A percentile compares a stretch with the other conserved stretches of the same genome.
phyloP scores from a whole-genome alignment of 1,284 basidiomycete genomes.

The Ustilago loliicola region DNA sequence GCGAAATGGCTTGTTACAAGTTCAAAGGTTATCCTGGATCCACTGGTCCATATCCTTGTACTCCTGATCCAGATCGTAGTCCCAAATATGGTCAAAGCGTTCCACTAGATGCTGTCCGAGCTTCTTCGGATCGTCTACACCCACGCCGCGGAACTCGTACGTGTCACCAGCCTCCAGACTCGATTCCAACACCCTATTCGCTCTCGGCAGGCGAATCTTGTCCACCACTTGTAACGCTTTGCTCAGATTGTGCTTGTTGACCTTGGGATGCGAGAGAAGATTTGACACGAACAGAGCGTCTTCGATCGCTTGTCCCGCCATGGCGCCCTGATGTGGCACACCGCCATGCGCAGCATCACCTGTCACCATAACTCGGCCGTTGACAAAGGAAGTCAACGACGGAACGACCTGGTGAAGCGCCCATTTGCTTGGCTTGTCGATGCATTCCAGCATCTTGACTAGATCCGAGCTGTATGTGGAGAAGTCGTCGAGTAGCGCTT shows the following conservation, averaged over 20 bases:
- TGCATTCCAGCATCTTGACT: slow-evolving; percentile 71
- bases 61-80: slow-evolving; percentile 44
- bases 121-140: slow-evolving; percentile 21
- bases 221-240: slow-evolving; percentile 71
- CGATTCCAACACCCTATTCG: slow-evolving; percentile 55
- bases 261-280: slow-evolving; percentile 74
- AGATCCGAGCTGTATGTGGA: slow-evolving; percentile 75
- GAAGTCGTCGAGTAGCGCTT: slow-evolving; percentile 74
- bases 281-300: slow-evolving; percentile 75
- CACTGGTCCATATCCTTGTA: slow-evolving; percentile 25
- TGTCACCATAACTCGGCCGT: slow-evolving; percentile 74
- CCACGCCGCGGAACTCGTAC: slow-evolving; percentile 49
- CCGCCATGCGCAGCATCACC: slow-evolving; percentile 79
- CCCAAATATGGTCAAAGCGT: slow-evolving; percentile 47
- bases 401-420: slow-evolving; percentile 76
- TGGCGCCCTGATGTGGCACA: slow-evolving; percentile 77
- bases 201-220: slow-evolving; percentile 57
- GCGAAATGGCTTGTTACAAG: not conserved
- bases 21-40: slow-evolving; percentile 22
- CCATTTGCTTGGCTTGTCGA: slow-evolving; percentile 76
- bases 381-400: slow-evolving; percentile 73
- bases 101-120: slow-evolving; percentile 33
- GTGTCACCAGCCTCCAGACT: slow-evolving; percentile 57
- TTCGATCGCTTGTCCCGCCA: slow-evolving; percentile 78
- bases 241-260: slow-evolving; percentile 73